Conservation (phyloP, 495 filamentous ascomycete species). For the Lophium mytilinum region DNA sequence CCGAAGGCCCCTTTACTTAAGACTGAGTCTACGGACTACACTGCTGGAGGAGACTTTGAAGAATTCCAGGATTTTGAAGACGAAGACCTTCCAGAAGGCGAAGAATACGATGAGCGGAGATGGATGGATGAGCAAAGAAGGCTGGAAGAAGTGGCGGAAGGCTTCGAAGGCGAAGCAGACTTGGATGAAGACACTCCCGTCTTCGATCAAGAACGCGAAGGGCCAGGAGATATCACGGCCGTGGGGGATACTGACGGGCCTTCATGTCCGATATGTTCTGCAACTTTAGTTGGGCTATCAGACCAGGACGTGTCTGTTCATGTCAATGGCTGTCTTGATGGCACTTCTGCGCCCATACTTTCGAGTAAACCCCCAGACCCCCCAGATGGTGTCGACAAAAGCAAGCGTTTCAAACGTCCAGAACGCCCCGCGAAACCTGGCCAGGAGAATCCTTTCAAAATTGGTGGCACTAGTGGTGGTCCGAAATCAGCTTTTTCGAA, state of each 20-base stretch:
- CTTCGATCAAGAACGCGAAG: not conserved
- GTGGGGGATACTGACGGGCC: constrained; percentile 6
- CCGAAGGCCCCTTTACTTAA: constrained; percentile 35
- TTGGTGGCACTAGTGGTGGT: constrained; percentile 34
- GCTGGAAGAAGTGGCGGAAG: constrained; percentile 47
- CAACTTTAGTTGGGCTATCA: constrained; percentile 49
- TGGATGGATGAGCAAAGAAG: constrained; percentile 56
- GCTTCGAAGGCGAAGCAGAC: constrained; percentile 26
- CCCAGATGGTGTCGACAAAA: not conserved
- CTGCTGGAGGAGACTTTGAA: constrained; percentile 54
- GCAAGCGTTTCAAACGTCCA: constrained; percentile 50
- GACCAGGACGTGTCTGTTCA: constrained; percentile 56
- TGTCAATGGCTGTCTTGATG: constrained; percentile 91
- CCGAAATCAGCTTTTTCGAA: constrained; percentile 73
- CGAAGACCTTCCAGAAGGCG: constrained; percentile 46
- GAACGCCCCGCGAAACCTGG: constrained; percentile 61
- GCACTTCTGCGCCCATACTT: constrained; percentile 49
- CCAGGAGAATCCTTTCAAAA: constrained; percentile 63
- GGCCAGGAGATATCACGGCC: constrained; percentile 29
- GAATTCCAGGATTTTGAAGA: constrained; percentile 46
- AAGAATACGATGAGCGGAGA: constrained; percentile 52
- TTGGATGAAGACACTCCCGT: constrained; percentile 28
- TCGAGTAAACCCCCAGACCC: constrained; percentile 20
- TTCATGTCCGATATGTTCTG: constrained; percentile 71
- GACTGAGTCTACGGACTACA: constrained; percentile 49